Evolutionary conservation across 768 basidiomycete species (phyloP), one percentile per base, ranked within the genome.

Genomic region (Suillus plorans): DNA sequence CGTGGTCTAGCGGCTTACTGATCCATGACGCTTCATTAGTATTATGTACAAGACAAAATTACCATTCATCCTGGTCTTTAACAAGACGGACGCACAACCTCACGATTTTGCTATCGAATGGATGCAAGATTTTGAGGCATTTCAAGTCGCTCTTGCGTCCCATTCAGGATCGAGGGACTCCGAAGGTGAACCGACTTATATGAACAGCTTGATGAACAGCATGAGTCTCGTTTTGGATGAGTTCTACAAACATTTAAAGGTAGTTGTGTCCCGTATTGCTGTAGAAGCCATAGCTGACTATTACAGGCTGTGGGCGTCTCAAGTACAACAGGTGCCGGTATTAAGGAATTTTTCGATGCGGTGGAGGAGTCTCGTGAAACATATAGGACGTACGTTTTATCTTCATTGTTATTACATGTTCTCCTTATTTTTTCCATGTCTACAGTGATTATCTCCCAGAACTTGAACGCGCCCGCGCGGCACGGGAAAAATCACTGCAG

Each of bases 161-260:
- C 89, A 92, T 71, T 80, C 81, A 60, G 86, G 87, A 13, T 84
- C 85, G 31, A 82, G 84, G 61, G 89, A 92, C 74, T 82, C 88
- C 5, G 90, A 95, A 67, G 95, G 93, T 60, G 97, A 97, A 72
- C 92, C 94, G 57, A 95, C 92, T 47, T 99, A 98, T 76, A 97
- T 98, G 95, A 96, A 94, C 74, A 96, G 94, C 73, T 80, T 99
- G 68, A 99, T 99, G 97, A 95, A 97, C 69, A 95, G 93, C 73
- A 99, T 99, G 97, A 95, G 96, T 74, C 78, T 99, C 61, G 97
- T 99, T 8, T 78, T 99, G 61, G 97, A 99, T 72, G 97, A 99
- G 73, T 99, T 99, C 71, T 99, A 99, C 79, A 94, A 95, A 77
- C 91, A 97, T 69, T 80, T 99, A 61, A 94, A 93, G 82, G 96